A percentile compares a stretch with the other conserved stretches of the same genome.
Conservation (phyloP, 768 basidiomycete species). For the Mycena albidolilacea region DNA sequence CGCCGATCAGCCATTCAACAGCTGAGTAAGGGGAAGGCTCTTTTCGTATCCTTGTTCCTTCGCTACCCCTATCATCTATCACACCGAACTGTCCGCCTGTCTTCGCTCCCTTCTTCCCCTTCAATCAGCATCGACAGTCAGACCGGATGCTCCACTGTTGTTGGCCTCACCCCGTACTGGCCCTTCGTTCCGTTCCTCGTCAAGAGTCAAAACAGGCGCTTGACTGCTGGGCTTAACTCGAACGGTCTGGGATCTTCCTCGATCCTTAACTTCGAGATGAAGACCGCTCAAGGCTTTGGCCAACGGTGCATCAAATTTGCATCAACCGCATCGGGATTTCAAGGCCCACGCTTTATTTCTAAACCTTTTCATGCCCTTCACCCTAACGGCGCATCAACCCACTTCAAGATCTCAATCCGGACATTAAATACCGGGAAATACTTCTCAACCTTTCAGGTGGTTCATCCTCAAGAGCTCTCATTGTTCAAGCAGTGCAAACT, state of each 20-base stretch:
- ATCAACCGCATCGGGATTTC: too few species aligned
- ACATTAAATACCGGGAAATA: too few species aligned
- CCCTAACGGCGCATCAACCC: too few species aligned
- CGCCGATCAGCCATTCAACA: constrained; percentile 1
- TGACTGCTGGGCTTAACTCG: not conserved
- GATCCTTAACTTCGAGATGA: too few species aligned
- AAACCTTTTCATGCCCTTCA: too few species aligned
- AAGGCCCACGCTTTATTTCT: too few species aligned
- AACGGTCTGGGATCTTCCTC: not conserved
- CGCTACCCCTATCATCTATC: not conserved
- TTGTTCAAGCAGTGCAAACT: too few species aligned
- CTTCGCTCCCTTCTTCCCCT: not conserved
- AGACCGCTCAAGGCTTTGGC: too few species aligned
- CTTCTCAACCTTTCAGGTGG: too few species aligned
- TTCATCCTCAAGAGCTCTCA: too few species aligned
- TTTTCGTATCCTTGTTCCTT: constrained; percentile 1
- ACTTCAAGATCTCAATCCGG: too few species aligned
- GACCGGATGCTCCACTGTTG: not conserved
- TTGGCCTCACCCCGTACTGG: not conserved
- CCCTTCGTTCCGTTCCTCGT: not conserved
- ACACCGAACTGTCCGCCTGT: not conserved
- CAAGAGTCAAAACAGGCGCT: not conserved
- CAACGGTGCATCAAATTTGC: too few species aligned
- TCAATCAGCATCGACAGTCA: not conserved
- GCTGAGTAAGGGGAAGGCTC: not conserved